Conservation (phyloP, 805 yeast species). For the Peterozyma xylosa region DNA sequence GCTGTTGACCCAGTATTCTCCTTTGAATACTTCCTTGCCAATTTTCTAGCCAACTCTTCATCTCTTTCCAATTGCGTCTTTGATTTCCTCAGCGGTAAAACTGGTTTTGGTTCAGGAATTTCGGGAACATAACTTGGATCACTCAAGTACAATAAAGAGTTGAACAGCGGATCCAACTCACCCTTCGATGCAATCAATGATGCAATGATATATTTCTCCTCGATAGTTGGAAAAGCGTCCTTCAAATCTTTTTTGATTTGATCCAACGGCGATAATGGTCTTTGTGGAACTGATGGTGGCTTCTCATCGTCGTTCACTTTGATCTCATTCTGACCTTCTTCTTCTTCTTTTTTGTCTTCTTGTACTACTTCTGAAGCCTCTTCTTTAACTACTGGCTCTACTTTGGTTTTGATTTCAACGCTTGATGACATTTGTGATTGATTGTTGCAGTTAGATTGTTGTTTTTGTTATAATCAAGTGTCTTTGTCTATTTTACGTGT, state of each 20-base stretch:
- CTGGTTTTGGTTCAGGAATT: constrained; percentile 28
- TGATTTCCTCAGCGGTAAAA: constrained; percentile 23
- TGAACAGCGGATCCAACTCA: constrained; percentile 76
- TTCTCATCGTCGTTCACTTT: constrained; percentile 1
- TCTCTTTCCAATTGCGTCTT: constrained; percentile 55
- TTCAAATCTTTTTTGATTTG: constrained; percentile 51
- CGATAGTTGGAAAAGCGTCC: constrained; percentile 83
- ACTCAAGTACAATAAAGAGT: constrained; percentile 71
- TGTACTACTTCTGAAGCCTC: constrained; percentile 1
- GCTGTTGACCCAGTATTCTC: constrained; percentile 4
- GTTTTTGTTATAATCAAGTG: constrained; percentile 1
- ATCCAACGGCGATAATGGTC: constrained; percentile 58
- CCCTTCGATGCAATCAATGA: constrained; percentile 84
- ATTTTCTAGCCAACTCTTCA: constrained; percentile 72
- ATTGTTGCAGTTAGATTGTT: constrained; percentile 5
- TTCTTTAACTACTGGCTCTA: constrained; percentile 7
- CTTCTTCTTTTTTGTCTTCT: constrained; percentile 6
- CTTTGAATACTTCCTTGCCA: constrained; percentile 55
- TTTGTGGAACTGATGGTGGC: constrained; percentile 43
- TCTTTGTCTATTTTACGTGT: background rate
- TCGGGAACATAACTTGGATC: constrained; percentile 62
- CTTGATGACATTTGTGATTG: background rate
- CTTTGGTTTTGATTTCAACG: constrained; percentile 2
- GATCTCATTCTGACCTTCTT: constrained; percentile 1
- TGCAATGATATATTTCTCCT: constrained; percentile 64